Conservation (phyloP, 768 basidiomycete species). For the Suillus subalutaceus region DNA sequence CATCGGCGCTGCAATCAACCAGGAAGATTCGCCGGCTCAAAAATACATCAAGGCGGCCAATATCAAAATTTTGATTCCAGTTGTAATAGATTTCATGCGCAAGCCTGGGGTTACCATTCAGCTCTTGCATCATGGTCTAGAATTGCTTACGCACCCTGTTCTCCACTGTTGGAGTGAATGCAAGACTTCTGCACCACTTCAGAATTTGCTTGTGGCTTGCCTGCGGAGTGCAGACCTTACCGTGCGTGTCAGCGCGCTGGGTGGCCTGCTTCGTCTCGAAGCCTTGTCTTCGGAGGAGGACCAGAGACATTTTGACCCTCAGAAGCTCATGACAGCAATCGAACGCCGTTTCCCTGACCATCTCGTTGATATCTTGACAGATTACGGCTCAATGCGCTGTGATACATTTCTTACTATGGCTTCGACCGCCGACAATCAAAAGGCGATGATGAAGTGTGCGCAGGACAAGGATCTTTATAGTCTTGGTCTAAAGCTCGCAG, state of each 20-base stretch:
- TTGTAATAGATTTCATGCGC: constrained; percentile 44
- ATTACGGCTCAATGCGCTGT: constrained; percentile 50
- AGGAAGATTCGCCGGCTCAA: constrained; percentile 39
- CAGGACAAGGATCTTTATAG: constrained; percentile 52
- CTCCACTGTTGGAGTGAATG: constrained; percentile 49
- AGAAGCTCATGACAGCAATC: constrained; percentile 45
- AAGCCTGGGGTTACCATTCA: constrained; percentile 45
- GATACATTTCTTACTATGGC: constrained; percentile 50
- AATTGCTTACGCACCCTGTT: constrained; percentile 46
- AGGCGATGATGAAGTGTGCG: constrained; percentile 53
- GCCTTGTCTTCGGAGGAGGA: constrained; percentile 46
- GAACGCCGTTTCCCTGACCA: constrained; percentile 47
- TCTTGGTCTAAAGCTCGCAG: constrained; percentile 52
- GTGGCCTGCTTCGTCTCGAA: constrained; percentile 56
- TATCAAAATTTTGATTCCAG: constrained; percentile 45
- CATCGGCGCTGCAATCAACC: constrained; percentile 45
- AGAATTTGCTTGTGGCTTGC: constrained; percentile 57
- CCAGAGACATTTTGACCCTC: constrained; percentile 50
- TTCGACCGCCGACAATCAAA: constrained; percentile 47
- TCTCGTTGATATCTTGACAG: constrained; percentile 46
- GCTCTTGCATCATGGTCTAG: constrained; percentile 55
- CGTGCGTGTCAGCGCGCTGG: constrained; percentile 52
- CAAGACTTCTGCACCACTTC: constrained; percentile 44
- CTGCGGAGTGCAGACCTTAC: constrained; percentile 59
- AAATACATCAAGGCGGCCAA: constrained; percentile 44